Conservation (phyloP, 2,329 filamentous ascomycete species). For the Scortechinia acanthostroma region DNA sequence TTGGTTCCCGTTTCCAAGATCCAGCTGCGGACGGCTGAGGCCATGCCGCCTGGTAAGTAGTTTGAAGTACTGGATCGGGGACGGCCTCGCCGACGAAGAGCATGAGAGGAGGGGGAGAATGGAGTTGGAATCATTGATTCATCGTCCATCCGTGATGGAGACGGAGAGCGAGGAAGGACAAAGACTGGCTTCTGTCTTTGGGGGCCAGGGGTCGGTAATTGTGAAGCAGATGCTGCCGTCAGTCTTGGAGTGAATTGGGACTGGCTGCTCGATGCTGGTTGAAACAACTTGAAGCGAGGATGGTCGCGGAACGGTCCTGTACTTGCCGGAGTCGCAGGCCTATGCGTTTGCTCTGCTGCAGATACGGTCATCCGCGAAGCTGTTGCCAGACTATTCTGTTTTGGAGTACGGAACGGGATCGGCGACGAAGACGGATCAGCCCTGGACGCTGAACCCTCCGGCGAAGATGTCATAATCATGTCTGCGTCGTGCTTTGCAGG, state of each 20-base stretch:
- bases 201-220: slow-evolving; percentile 8
- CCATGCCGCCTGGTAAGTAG: slow-evolving; percentile 26
- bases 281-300: neutral
- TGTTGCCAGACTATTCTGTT: neutral
- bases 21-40: slow-evolving; percentile 27
- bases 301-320: neutral
- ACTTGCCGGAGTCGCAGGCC: neutral
- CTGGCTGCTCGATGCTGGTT: neutral
- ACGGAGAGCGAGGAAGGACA: slow-evolving; percentile 23
- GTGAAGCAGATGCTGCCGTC: neutral
- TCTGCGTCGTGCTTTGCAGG: neutral
- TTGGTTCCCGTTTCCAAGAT: slow-evolving; percentile 24
- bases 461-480: neutral
- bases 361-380: neutral
- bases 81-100: slow-evolving; percentile 17
- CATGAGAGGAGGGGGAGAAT: slow-evolving; percentile 22
- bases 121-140: slow-evolving; percentile 17
- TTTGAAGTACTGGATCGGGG: slow-evolving; percentile 9
- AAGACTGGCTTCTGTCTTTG: slow-evolving; percentile 21
- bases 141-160: slow-evolving; percentile 12
- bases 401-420: neutral
- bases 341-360: neutral
- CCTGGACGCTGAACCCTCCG: neutral
- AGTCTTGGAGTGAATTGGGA: neutral
- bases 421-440: neutral